Evolutionary conservation across 2,329 filamentous ascomycete genomes (phyloP).

Genomic region (Penicillium sp.): DNA sequence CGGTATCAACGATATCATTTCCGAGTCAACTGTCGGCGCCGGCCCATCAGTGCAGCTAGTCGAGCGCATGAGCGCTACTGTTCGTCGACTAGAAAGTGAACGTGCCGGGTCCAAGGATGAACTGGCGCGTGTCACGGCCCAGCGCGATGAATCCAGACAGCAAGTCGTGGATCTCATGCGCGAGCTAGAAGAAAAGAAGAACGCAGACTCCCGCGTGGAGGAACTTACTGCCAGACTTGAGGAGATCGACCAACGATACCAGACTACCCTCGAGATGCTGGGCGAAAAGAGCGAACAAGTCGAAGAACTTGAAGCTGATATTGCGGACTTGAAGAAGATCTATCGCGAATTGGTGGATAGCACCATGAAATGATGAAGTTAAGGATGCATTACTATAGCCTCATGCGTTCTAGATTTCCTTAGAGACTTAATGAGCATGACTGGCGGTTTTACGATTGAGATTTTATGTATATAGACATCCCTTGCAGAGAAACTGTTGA

Average conservation of each 20-base stretch:
- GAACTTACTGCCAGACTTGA: conserved; percentile 68
- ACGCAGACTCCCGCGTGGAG: conserved; percentile 59
- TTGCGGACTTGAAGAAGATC: conserved; percentile 91
- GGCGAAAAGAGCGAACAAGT: conserved; percentile 96
- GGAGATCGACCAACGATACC: conserved; percentile 73
- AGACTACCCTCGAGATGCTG: conserved; percentile 89
- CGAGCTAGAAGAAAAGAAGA: conserved; percentile 71
- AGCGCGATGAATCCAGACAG: conserved; percentile 86
- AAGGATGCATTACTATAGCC: neutral
- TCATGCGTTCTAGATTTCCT: neutral
- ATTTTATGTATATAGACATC: neutral
- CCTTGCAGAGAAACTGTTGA: too few species aligned
- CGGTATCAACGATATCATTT: conserved; percentile 79
- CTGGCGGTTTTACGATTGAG: neutral
- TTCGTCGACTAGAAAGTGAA: conserved; percentile 86
- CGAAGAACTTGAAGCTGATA: conserved; percentile 85
- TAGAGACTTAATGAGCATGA: neutral
- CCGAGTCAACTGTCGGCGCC: conserved; percentile 83
- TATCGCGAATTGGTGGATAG: conserved; percentile 89
- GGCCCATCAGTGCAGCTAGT: conserved; percentile 94
- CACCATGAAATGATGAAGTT: conserved; percentile 62
- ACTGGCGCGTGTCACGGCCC: conserved; percentile 72
- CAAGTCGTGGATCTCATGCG: conserved; percentile 91
- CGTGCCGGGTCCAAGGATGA: conserved; percentile 89
- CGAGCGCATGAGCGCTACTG: conserved; percentile 91